A percentile compares a stretch with the other conserved stretches of the same genome.
Evolutionary conservation across 139 green algal genomes (phyloP).

Genomic region (Coelastrella sp.): DNA sequence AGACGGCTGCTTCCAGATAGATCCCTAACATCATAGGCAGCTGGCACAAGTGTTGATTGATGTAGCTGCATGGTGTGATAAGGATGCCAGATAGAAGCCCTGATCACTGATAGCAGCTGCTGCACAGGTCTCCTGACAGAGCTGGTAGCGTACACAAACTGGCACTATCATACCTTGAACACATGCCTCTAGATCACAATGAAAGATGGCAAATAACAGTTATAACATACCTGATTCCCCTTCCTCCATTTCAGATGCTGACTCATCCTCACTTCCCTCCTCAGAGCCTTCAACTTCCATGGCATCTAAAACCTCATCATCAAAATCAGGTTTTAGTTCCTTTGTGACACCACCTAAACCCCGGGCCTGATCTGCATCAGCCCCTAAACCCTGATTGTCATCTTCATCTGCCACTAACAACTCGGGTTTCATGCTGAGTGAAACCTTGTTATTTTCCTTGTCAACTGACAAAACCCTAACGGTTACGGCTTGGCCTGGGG

Average conservation of each 20-base stretch:
- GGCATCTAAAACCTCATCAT: constrained; percentile 61
- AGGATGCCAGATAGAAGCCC: too few species aligned
- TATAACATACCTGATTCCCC: constrained; percentile 49
- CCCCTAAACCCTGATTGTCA: constrained; percentile 44
- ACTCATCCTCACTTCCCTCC: constrained; percentile 38
- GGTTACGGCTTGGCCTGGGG: constrained; percentile 73
- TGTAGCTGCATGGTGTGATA: too few species aligned
- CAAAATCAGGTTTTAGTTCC: constrained; percentile 47
- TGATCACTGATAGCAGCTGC: too few species aligned
- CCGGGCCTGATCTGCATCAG: background rate
- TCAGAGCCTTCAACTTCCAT: background rate
- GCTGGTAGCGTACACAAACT: too few species aligned
- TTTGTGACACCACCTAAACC: background rate
- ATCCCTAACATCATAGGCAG: too few species aligned
- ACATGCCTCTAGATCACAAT: too few species aligned
- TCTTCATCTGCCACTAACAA: constrained; percentile 63
- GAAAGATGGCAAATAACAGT: background rate
- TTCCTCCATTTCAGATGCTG: background rate
- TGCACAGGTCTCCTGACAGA: too few species aligned
- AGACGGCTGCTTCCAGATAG: too few species aligned
- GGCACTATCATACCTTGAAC: too few species aligned
- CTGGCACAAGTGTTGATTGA: too few species aligned
- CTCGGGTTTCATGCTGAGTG: constrained; percentile 79
- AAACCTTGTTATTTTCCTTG: constrained; percentile 61
- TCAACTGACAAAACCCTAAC: constrained; percentile 84